Evolutionary conservation across 257 asterid genomes (phyloP), one percentile per base, ranked within the genome.

Genomic region (Scutellaria barbata): DNA sequence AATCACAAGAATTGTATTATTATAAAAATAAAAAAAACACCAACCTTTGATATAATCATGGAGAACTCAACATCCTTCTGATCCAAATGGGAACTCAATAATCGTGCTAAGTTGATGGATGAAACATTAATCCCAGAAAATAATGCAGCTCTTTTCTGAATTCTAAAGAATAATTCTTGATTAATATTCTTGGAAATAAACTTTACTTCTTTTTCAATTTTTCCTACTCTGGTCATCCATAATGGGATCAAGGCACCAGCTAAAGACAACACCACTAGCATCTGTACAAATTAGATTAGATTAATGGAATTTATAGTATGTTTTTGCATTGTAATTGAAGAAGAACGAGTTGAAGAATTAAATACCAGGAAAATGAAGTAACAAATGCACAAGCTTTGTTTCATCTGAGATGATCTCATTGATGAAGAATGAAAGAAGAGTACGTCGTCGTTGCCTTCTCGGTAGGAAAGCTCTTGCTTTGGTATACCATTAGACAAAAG

Each of bases 181-280:
- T 77, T 73, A 22, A 63, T 63, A 25, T 58, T 69, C 51, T 68
- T 8, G 18, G 77, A 41, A 8, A 62, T 33, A 56, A 68, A 51
- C 64, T 74, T 76, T 52, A 79, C 82, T 37, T 79, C 80, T 5
- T 42, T 8, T 72, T 85, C 80, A 4, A 84, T 79, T 62, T 35
- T 48, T 18, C 68, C 43, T n/a, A 79, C 81, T 14, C 71, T 81
- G 12, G 33, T 71, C 42, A 80, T 73, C 92, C 95, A 86, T 10
- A 84, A 43, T 0, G 88, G 72, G 52, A 81, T 71, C 73, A 86
- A 45, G 35, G 79, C 35, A 74, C 81, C 74, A 56, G 86, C 80
- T 43, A 84, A 20, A 25, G 82, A 74, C 25, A 87, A n/a, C 79
- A 85, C 83, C 57, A 63, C 67, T 0, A 77, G 13, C 68, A 83